Evolutionary conservation across 1,139 yeast genomes (phyloP).

Genomic region (Debaryomycetaceae sp.): DNA sequence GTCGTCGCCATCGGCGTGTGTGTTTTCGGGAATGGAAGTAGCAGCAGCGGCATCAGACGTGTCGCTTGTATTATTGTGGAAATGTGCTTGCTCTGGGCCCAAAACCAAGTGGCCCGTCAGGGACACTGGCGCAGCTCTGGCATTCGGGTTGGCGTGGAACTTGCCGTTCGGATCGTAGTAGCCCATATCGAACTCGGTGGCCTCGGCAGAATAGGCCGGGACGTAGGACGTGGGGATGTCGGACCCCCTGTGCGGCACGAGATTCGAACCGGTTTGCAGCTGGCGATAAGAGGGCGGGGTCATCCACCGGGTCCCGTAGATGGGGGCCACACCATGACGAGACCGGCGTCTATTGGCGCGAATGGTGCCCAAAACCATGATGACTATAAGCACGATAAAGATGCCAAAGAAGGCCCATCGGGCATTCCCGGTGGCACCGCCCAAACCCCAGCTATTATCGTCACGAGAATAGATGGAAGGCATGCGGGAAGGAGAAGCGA

Average conservation of each 20-base stretch:
- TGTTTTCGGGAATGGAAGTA: constrained; percentile 3
- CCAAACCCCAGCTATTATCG: background rate
- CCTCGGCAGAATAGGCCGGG: constrained; percentile 57
- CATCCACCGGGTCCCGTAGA: constrained; percentile 82
- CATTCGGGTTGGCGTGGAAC: constrained; percentile 28
- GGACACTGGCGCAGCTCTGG: constrained; percentile 9
- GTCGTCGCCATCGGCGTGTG: constrained; percentile 5
- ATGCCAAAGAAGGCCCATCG: constrained; percentile 52
- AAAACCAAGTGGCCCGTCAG: too few relatives aligned
- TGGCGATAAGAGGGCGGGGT: constrained; percentile 82
- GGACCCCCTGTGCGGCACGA: constrained; percentile 19
- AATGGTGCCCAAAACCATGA: constrained; percentile 42
- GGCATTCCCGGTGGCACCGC: constrained; percentile 10
- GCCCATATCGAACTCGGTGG: constrained; percentile 68
- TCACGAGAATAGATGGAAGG: background rate
- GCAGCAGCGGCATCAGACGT: constrained; percentile 6
- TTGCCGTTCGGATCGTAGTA: constrained; percentile 65
- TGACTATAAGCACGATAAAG: constrained; percentile 34
- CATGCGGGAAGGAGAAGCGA: too few relatives aligned
- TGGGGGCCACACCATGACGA: constrained; percentile 53
- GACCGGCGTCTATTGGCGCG: constrained; percentile 51
- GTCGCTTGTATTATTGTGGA: constrained; percentile 5
- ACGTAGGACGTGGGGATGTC: constrained; percentile 35
- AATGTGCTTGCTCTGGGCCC: too few relatives aligned
- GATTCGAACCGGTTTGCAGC: constrained; percentile 52